phyloP scores from a whole-genome alignment of 2,329 filamentous ascomycete species.

The Corinectria fuckeliana region DNA sequence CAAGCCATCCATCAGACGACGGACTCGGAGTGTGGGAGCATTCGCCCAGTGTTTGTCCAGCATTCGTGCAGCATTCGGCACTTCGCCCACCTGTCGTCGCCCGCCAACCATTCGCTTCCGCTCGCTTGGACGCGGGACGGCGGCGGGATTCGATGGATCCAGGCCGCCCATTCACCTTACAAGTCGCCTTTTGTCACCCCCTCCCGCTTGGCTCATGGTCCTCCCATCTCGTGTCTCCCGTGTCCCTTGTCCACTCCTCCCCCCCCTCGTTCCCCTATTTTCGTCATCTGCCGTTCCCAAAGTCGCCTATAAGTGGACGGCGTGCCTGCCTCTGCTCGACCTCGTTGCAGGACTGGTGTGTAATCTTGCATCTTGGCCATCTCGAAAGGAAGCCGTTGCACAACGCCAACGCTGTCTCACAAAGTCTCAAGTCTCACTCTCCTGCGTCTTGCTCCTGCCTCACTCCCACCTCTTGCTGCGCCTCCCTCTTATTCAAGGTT shows the following conservation, averaged over 20 bases:
- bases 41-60: not conserved
- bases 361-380: constrained; percentile 2
- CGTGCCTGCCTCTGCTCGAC: constrained; percentile 2
- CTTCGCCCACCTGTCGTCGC: not conserved
- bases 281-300: not conserved
- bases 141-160: constrained; percentile 10
- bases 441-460: not conserved
- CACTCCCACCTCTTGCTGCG: constrained; percentile 5
- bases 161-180: not conserved
- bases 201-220: not conserved
- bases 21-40: constrained; percentile 5
- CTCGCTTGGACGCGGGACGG: constrained; percentile 4
- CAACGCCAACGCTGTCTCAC: constrained; percentile 1
- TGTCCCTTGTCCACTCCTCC: not conserved
- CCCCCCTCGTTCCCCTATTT: constrained; percentile 9
- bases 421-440: no score
- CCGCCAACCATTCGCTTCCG: not conserved
- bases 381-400: not conserved
- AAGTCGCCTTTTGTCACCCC: not conserved
- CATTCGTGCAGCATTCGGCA: not conserved
- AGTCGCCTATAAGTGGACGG: constrained; percentile 16
- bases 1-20: constrained; percentile 13
- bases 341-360: not conserved
- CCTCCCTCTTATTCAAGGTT: constrained; percentile 8
- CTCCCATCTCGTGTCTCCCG: constrained; percentile 1